A percentile compares a stretch with the other conserved stretches of the same genome.
Evolutionary conservation across 148 eudicot species (phyloP).

Genomic region (Amaranthus palmeri): DNA sequence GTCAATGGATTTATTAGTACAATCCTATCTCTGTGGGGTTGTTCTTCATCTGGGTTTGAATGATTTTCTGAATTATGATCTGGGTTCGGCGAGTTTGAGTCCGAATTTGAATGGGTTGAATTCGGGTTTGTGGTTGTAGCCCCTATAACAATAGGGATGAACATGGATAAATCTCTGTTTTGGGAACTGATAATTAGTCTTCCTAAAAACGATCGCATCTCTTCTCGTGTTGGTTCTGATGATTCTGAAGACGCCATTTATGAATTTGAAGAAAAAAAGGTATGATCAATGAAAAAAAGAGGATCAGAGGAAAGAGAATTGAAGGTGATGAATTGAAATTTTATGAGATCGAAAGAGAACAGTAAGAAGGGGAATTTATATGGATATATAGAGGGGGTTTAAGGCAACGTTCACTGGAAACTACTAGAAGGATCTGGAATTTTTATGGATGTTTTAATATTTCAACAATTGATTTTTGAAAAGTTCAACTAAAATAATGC

Average conservation of each 20-base stretch:
- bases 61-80: slow-evolving; percentile 25
- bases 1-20: slow-evolving; percentile 41
- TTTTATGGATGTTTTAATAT: no score
- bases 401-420: slow-evolving; percentile 11
- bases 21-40: slow-evolving; percentile 22
- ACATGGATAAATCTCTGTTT: slow-evolving; percentile 45
- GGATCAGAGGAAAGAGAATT: no score
- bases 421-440: slow-evolving; percentile 41
- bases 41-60: slow-evolving; percentile 21
- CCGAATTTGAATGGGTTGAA: slow-evolving; percentile 5
- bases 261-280: no score
- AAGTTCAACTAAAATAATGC: no score
- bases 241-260: slow-evolving; percentile 42
- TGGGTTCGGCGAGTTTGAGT: slow-evolving; percentile 7
- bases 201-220: slow-evolving; percentile 34
- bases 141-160: slow-evolving; percentile 40
- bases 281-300: no score
- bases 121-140: slow-evolving; percentile 17
- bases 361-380: neutral
- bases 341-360: neutral
- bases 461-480: no score
- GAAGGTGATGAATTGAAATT: no score
- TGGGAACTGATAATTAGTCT: slow-evolving; percentile 36
- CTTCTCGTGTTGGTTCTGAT: slow-evolving; percentile 5
- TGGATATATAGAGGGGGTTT: neutral